A percentile compares a stretch with the other conserved stretches of the same genome.
Conservation (phyloP, 129 eudicot species). For the Silybum marianum region DNA sequence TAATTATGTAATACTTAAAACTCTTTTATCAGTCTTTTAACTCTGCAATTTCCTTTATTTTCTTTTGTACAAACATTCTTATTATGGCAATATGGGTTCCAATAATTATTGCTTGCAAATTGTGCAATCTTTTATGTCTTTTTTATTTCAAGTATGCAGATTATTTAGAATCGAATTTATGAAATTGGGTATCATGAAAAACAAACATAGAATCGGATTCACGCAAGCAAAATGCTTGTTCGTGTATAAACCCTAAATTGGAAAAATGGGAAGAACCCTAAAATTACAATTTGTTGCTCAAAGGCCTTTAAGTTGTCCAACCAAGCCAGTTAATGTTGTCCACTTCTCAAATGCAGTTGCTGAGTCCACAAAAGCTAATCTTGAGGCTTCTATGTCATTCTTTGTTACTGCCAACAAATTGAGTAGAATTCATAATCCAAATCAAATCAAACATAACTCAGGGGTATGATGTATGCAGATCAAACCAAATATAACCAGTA, state of each 20-base stretch:
- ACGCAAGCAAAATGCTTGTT: conserved; percentile 21
- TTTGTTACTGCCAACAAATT: conserved; percentile 54
- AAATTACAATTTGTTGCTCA: conserved; percentile 33
- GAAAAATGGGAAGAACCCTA: conserved; percentile 7
- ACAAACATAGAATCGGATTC: not conserved
- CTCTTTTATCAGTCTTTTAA: conserved; percentile 17
- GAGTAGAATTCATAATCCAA: not conserved
- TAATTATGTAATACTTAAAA: conserved; percentile 27
- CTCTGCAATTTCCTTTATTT: not conserved
- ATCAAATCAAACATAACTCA: not conserved
- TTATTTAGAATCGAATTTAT: not conserved
- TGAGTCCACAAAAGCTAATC: conserved; percentile 79
- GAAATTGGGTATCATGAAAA: not conserved
- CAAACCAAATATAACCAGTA: not conserved
- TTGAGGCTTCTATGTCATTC: conserved; percentile 76
- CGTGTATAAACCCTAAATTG: conserved; percentile 13
- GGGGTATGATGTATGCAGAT: not conserved
- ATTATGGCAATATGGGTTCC: not conserved
- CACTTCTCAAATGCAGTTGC: conserved; percentile 94
- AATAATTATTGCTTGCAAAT: not conserved
- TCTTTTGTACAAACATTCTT: not conserved
- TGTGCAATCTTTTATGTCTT: not conserved
- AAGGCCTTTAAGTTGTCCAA: conserved; percentile 88
- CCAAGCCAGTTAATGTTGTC: conserved; percentile 73
- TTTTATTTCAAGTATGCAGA: not conserved